Conservation (phyloP, 768 basidiomycete genomes). For the Leucocoprinus leucothites region DNA sequence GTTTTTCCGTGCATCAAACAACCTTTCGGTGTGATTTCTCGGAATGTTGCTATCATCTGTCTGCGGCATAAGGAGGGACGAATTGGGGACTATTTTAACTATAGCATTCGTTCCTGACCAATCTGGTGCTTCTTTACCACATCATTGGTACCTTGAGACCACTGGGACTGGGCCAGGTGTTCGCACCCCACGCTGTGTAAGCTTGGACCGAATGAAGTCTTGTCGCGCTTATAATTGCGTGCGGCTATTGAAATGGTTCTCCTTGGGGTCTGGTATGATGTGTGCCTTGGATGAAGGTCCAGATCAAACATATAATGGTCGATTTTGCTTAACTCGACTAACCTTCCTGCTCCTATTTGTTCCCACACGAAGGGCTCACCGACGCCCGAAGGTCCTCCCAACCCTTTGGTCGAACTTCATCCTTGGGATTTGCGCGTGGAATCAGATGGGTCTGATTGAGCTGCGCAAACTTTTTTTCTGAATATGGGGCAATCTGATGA, state of each 20-base stretch:
- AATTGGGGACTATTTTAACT: slow-evolving; percentile 8
- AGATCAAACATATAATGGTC: background rate
- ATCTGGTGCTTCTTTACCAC: slow-evolving; percentile 10
- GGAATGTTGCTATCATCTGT: background rate
- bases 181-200: background rate
- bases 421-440: too few relatives aligned
- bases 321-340: background rate
- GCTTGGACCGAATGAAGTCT: background rate
- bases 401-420: too few relatives aligned
- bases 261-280: background rate
- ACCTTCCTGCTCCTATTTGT: background rate
- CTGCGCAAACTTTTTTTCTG: slow-evolving; percentile 7
- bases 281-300: background rate
- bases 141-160: slow-evolving; percentile 14
- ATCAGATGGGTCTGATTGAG: slow-evolving; percentile 6
- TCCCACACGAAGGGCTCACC: background rate
- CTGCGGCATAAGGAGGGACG: background rate
- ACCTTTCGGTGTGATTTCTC: background rate
- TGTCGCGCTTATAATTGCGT: background rate
- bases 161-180: background rate
- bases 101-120: slow-evolving; percentile 13
- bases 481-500: background rate
- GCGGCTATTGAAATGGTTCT: background rate
- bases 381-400: background rate
- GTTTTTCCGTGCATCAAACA: slow-evolving; percentile 1